Evolutionary conservation across 2,329 filamentous ascomycete genomes (phyloP), one percentile per base, ranked within the genome.

Genomic region (Rhynchosporium graminicola): DNA sequence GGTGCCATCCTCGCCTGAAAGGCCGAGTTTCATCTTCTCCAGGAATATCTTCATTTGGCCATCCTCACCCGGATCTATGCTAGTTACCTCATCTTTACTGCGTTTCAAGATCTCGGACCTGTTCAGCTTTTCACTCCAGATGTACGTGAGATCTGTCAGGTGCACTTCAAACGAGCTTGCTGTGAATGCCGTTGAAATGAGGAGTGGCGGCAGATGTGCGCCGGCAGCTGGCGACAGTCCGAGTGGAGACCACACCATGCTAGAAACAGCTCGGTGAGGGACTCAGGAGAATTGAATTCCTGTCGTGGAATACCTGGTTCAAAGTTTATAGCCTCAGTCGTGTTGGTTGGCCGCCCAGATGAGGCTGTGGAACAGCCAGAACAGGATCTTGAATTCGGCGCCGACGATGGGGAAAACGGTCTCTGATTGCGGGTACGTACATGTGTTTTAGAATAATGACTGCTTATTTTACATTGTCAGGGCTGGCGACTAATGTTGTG

Each of bases 91-190:
- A 29, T 82, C 76, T 61, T 84, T 79, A 36, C 85, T 88, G 63
- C 88, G 83, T 63, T 80, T 77, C 60, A 87, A 81, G 61, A 94
- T 88, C 10, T 78, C 80, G n/a, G 78, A 79, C 28, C 84, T 79
- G 61, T 86, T 82, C 28, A 92, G 76, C 8, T 74, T 79, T 75
- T 93, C 90, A 31, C 78, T 76, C 90, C 90, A 95, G n/a, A 92
- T 78, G 67, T 87, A 83, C 71, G 83, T 86, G 63, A 92, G 80
- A 72, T 94, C 90, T 2, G 89, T 91, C 45, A 94, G 72, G 62
- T 84, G 80, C 33, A 93, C 73, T 1, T 77, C 80, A 76, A 93
- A 93, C 10, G 84, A 82, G 12, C 80, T 75, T 15, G 77, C 57
- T 4, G 77, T 77, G 70, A 89, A 86, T 33, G 75, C 71, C 26